Evolutionary conservation across 2,329 filamentous ascomycete species (phyloP), one percentile per base, ranked within the genome.

Genomic region (Chaetomium globosum): DNA sequence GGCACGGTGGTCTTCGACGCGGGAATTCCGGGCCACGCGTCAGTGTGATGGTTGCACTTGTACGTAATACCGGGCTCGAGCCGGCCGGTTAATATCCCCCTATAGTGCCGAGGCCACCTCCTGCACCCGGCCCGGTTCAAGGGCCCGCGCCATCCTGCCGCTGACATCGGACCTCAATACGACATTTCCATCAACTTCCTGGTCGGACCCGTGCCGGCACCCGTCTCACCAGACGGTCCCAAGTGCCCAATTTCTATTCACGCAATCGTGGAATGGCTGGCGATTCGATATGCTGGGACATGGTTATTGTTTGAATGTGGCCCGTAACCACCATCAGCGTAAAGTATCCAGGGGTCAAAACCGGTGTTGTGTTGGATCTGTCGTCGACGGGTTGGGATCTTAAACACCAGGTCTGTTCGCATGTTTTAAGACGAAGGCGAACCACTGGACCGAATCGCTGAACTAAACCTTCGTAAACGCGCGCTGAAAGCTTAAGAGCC

Each of bases 1-100:
- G 69, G 66, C 19, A 65, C 69, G n/a, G 65, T 65, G 1, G 30
- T 67, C 13, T 70, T 71, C 51, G 63, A 68, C 33, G 46, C 63
- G 54, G 63, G 9, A 52, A 63, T 23, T 31, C 43, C 0, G 66
- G 54, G 19, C 39, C 51, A 39, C 43, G 57, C 28, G 63, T 53
- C 3, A 56, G 63, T 61, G n/a, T 48, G n/a, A 23, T 48, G n/a
- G 46, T 39, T 23, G 19, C 30, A 19, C 28, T 28, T 53, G 16
- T 31, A 28, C 51, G 16, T 53, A 30, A 30, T 13, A 16, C 21
- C n/a, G 26, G 21, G 31, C 13, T 5, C 4, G 31, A 28, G 2
- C 54, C n/a, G 21, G 19, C 19, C 46, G 46, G 46, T 48, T 48
- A 48, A 23, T 53, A 26, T 39, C 48, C 55, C 28, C 43, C 16